Evolutionary conservation across 257 asterid genomes (phyloP).

Genomic region (Eustoma russellianum): DNA sequence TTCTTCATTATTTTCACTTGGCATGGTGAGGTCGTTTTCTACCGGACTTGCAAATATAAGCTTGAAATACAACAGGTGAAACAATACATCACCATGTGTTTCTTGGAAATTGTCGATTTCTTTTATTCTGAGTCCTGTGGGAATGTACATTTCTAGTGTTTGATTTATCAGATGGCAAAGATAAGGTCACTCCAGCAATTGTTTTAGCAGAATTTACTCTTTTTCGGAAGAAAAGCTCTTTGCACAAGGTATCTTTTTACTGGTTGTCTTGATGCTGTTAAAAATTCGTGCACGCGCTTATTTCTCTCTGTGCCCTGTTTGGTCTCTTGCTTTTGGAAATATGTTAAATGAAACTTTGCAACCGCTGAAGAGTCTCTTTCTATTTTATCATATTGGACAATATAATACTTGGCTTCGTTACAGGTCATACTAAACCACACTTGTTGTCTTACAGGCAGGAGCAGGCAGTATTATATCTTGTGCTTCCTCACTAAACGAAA

Average conservation of each 20-base stretch:
- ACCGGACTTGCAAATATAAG: constrained; percentile 98
- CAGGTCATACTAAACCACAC: too few species aligned
- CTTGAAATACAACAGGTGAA: constrained; percentile 88
- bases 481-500: too few species aligned
- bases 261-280: background rate
- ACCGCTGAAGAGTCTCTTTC: too few species aligned
- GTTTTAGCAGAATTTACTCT: constrained; percentile 72
- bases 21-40: constrained; percentile 95
- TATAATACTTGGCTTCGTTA: too few species aligned
- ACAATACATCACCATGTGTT: background rate
- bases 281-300: background rate
- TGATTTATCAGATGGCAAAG: constrained; percentile 99
- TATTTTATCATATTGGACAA: too few species aligned
- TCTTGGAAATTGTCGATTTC: background rate
- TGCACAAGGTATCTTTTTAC: constrained; percentile 39
- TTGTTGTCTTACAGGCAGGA: too few species aligned
- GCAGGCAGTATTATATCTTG: too few species aligned
- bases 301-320: too few species aligned
- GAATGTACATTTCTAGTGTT: constrained; percentile 40
- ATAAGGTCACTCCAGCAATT: constrained; percentile 87
- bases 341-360: too few species aligned
- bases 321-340: too few species aligned
- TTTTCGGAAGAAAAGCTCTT: constrained; percentile 54
- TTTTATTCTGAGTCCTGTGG: constrained; percentile 13
- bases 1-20: constrained; percentile 70